phyloP scores from a whole-genome alignment of 2,329 filamentous ascomycete species.

The Rhytidhysteron rufulum region DNA sequence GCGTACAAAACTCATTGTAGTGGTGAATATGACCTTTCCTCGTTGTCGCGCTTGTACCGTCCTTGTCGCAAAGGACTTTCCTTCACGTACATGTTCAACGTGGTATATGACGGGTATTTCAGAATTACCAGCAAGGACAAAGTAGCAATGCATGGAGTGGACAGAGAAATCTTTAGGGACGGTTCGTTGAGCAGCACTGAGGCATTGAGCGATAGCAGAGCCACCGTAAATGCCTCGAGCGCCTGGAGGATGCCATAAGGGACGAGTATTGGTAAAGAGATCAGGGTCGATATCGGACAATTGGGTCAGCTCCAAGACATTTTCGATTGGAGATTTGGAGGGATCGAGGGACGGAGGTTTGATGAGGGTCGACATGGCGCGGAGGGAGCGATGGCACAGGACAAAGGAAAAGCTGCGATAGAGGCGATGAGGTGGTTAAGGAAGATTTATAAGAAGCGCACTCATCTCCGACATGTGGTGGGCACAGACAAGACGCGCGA shows the following conservation, averaged over 20 bases:
- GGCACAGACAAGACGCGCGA: no score
- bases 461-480: no score
- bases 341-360: conserved; percentile 69
- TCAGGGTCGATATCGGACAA: conserved; percentile 73
- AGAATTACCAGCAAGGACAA: conserved; percentile 83
- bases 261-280: conserved; percentile 91
- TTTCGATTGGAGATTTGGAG: conserved; percentile 77
- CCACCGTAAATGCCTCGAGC: conserved; percentile 93
- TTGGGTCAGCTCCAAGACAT: conserved; percentile 81
- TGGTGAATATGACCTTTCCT: conserved; percentile 89
- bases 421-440: neutral
- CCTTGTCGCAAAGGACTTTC: conserved; percentile 81
- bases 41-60: conserved; percentile 94
- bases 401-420: no score
- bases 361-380: conserved; percentile 58
- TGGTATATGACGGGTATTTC: conserved; percentile 89
- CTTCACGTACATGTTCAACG: conserved; percentile 89
- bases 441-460: neutral
- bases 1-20: conserved; percentile 82
- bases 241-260: conserved; percentile 86
- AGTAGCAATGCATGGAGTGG: conserved; percentile 99
- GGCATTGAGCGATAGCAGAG: conserved; percentile 86
- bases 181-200: conserved; percentile 83
- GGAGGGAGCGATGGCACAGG: neutral
- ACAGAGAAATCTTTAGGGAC: conserved; percentile 76